Evolutionary conservation across 1,284 basidiomycete species (phyloP).

Genomic region (Hypsizygus ulmarius): DNA sequence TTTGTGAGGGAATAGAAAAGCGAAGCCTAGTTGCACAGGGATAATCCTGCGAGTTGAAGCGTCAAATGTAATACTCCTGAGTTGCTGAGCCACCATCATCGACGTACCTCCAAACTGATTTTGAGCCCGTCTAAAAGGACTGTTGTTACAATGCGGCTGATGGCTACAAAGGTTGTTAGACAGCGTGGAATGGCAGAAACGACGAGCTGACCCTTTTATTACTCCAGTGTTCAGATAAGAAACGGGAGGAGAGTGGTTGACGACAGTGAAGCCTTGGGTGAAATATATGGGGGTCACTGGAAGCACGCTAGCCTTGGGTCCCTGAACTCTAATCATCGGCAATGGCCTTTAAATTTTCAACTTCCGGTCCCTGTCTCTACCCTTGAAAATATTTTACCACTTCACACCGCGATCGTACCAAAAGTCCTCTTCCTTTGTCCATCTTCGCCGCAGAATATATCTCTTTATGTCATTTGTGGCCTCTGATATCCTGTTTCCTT

Average conservation of each 20-base stretch:
- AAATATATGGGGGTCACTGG: slow-evolving; percentile 42
- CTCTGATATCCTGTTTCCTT: neutral
- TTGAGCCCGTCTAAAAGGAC: slow-evolving; percentile 75
- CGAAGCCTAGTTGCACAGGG: slow-evolving; percentile 68
- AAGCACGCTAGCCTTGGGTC: slow-evolving; percentile 40
- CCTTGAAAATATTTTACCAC: slow-evolving; percentile 31
- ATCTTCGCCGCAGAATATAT: slow-evolving; percentile 1
- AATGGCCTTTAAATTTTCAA: slow-evolving; percentile 48
- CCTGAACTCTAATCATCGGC: slow-evolving; percentile 57
- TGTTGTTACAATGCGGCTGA: slow-evolving; percentile 71
- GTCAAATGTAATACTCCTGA: slow-evolving; percentile 16
- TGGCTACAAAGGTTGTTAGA: slow-evolving; percentile 25
- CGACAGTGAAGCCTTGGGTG: slow-evolving; percentile 29
- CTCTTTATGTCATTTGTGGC: slow-evolving; percentile 2
- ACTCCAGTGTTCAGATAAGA: slow-evolving; percentile 42
- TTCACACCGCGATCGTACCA: slow-evolving; percentile 2
- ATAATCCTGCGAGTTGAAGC: slow-evolving; percentile 41
- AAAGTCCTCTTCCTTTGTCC: slow-evolving; percentile 4
- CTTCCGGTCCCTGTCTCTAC: slow-evolving; percentile 48
- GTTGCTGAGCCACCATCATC: slow-evolving; percentile 24
- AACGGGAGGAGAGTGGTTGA: slow-evolving; percentile 39
- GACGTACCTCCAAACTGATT: slow-evolving; percentile 65
- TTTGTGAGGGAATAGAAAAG: slow-evolving; percentile 51
- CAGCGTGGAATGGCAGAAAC: slow-evolving; percentile 17
- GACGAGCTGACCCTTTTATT: slow-evolving; percentile 42